Base-by-base conservation (phyloP, 495 filamentous ascomycete species). In the Penicillium lividum region DNA sequence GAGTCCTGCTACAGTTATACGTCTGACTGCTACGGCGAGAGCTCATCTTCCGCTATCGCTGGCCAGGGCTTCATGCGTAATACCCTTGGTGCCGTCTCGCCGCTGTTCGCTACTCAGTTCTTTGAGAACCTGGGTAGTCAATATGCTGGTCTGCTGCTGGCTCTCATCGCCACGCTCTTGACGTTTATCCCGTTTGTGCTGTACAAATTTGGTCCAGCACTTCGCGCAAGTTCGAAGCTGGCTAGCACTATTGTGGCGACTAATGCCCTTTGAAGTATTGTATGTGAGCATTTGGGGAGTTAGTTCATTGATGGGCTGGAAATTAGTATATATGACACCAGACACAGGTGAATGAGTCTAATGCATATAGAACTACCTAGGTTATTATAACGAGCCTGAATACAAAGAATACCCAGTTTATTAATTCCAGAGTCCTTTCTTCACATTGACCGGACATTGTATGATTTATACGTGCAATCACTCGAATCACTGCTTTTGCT, bases 21-120 rank as follows among this genome's bases (percentile, higher is more conserved):
- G 0, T 68, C 71, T 2, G 68, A 74, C 57, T 78, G 77, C 64
- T 80, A 80, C 51, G 76, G 74, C 22, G 69, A 73, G 53, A 76
- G 71, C 62, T 68, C 74, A 0, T 77, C 75, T 0, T 75, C 75
- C 7, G 73, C 77, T n/a, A 75, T 73, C 18, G 82, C 77, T 8
- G 79, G 77, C 1, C 73, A 82, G 57, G 76, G 77, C n/a, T 72
- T 78, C 46, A 69, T 82, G 61, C 65, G 82, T 16, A 80, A 79
- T 30, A 67, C 81, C 0, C 70, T 82, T 16, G 81, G 78, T 28
- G 80, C 79, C 5, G 62, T 81, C 0, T 64, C 83, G 9, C 81
- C 82, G 3, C 63, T 84, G 25, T 80, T 76, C 31, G 80, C 73
- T 8, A 74, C 74, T 18, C 68, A 70, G 48, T 73, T 84, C 68